Conservation (phyloP, 108 stramenopile species). For the Bacterosira constricta region DNA sequence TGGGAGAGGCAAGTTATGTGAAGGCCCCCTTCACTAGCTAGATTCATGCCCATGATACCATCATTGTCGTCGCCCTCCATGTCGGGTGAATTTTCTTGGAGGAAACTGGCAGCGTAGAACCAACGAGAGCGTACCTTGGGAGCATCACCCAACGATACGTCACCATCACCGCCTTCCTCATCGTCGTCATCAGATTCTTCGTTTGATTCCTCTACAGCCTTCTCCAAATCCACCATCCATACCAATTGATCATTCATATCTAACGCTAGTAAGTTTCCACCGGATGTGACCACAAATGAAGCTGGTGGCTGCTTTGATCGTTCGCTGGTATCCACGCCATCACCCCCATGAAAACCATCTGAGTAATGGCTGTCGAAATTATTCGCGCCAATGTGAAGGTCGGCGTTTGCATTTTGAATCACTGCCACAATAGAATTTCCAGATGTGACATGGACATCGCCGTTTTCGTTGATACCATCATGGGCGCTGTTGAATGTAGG, state of each 20-base stretch:
- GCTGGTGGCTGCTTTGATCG: constrained; percentile 27
- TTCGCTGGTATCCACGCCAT: neutral
- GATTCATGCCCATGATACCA: constrained; percentile 25
- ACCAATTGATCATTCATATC: constrained; percentile 26
- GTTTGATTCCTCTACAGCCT: constrained; percentile 37
- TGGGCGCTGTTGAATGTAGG: neutral
- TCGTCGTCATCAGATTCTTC: constrained; percentile 26
- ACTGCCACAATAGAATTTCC: constrained; percentile 14
- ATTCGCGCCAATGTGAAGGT: constrained; percentile 9
- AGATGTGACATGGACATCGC: neutral
- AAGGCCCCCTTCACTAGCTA: constrained; percentile 19
- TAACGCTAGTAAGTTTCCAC: constrained; percentile 25
- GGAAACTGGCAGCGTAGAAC: constrained; percentile 48
- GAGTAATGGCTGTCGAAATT: constrained; percentile 1
- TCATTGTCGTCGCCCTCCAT: constrained; percentile 5
- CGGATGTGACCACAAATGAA: constrained; percentile 40
- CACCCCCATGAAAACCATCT: neutral
- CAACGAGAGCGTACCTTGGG: constrained; percentile 24
- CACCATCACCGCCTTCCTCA: neutral
- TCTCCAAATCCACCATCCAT: constrained; percentile 48
- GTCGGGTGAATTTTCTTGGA: constrained; percentile 34
- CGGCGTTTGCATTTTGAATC: constrained; percentile 12
- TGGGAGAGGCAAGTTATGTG: constrained; percentile 46
- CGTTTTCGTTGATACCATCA: neutral
- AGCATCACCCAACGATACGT: neutral